These are phyloP conservation scores for Pestalotiopsis sp. DNA, from an alignment of 2,329 filamentous ascomycete species.

Conservation along the genomic window DNA sequence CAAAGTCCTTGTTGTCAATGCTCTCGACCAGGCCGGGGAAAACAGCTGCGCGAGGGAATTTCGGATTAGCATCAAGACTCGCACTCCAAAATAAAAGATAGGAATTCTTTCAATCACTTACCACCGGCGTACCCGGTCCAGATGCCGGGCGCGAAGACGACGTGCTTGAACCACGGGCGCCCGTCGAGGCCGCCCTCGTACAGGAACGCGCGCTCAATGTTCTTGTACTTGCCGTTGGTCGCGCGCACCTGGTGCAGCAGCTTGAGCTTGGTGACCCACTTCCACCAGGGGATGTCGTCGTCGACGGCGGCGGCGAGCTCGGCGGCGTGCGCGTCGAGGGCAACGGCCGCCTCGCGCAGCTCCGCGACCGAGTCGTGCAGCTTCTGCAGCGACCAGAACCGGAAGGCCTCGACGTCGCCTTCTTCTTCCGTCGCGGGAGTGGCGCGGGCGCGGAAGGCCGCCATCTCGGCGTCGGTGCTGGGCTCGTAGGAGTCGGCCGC, in stretches of 20 bases:
- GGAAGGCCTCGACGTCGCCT: conserved; percentile 43
- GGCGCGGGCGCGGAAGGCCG: conserved; percentile 29
- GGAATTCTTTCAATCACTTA: conserved; percentile 37
- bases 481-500: conserved; percentile 21
- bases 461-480: conserved; percentile 31
- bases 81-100: not conserved
- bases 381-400: conserved; percentile 33
- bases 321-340: conserved; percentile 49
- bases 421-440: conserved; percentile 20
- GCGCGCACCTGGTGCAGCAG: conserved; percentile 65
- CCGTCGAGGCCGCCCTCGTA: conserved; percentile 77
- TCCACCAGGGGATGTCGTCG: conserved; percentile 75
- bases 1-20: conserved; percentile 61
- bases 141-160: conserved; percentile 87
- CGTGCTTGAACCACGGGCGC: conserved; percentile 89
- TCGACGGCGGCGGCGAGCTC: conserved; percentile 38
- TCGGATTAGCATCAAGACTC: not conserved
- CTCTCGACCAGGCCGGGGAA: conserved; percentile 66
- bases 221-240: conserved; percentile 83
- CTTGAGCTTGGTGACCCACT: conserved; percentile 68
- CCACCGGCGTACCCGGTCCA: conserved; percentile 90
- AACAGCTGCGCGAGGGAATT: conserved; percentile 47
- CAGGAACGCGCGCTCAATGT: conserved; percentile 79
- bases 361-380: conserved; percentile 29
- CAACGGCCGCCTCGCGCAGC: conserved; percentile 39